Conservation (phyloP, 2,329 filamentous ascomycete species). For the Incumbomyces lentus region DNA sequence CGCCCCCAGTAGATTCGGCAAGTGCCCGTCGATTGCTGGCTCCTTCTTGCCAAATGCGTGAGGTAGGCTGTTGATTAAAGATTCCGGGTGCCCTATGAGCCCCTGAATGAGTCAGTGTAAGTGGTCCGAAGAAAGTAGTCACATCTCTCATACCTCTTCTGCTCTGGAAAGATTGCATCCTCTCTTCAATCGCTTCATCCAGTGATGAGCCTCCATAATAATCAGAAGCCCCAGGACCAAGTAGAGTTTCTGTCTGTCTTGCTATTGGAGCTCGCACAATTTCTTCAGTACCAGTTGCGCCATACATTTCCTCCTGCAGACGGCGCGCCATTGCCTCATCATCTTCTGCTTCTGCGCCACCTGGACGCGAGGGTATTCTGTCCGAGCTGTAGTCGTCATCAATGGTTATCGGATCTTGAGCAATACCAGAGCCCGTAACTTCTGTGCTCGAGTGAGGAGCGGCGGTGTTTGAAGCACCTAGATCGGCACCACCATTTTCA, state of each 20-base stretch:
- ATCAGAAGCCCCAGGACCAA: constrained; percentile 53
- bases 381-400: constrained; percentile 46
- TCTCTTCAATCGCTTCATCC: constrained; percentile 50
- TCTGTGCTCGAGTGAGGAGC: constrained; percentile 4
- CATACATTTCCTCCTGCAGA: constrained; percentile 85
- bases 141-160: constrained; percentile 25
- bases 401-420: constrained; percentile 49
- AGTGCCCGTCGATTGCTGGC: constrained; percentile 43
- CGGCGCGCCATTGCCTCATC: constrained; percentile 90
- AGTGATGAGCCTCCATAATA: constrained; percentile 41
- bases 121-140: background rate
- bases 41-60: constrained; percentile 43
- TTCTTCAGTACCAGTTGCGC: constrained; percentile 37
- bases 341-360: constrained; percentile 49
- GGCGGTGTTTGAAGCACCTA: constrained; percentile 40
- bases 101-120: background rate
- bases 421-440: constrained; percentile 7
- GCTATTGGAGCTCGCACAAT: constrained; percentile 84
- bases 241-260: constrained; percentile 79
- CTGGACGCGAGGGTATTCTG: constrained; percentile 32
- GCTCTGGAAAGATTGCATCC: constrained; percentile 43
- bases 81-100: constrained; percentile 40
- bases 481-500: constrained; percentile 61
- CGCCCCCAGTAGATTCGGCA: constrained; percentile 52
- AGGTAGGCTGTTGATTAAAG: constrained; percentile 53